Evolutionary conservation across 208 protist species (phyloP), one percentile per base, ranked within the genome.

Genomic region (Herpetomonas tarakana): DNA sequence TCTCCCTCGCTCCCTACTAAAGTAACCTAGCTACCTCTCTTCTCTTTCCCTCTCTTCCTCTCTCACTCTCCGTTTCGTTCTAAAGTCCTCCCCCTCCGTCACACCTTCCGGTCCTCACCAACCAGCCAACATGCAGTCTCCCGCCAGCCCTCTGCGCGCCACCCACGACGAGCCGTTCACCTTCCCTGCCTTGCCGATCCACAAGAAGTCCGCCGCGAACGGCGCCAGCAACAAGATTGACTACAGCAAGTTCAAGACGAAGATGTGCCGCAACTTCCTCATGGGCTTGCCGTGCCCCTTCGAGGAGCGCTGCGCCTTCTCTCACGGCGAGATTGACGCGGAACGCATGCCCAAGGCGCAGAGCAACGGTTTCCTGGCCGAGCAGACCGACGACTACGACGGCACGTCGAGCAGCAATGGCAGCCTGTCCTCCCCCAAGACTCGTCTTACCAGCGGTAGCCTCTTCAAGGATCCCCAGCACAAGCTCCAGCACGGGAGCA

Each of bases 171-270:
- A 18, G 45, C 1, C 44, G 16, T 16, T 16, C 44, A 26, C 16
- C 28, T 29, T 12, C 45, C 3, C 6, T 7, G 25, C 49, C n/a
- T 16, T 26, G n/a, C 14, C 52, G 11, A 61, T 62, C 24, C 68
- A 58, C 29, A 64, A 72, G 27, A 74, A 59, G 56, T 58, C 65
- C 55, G 46, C 47, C 49, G 30, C 61, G n/a, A 60, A 71, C 49
- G 68, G 80, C 64, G 70, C 52, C 41, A 63, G 56, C 41, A 71
- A 67, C 66, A 76, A 83, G 58, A 91, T 94, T 18, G 91, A 94
- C 64, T 74, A 76, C 65, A 76, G 63, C 60, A 96, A 96, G 75
- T 88, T 81, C 65, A 88, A 89, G 67, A 94, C 88, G 24, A 91
- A 89, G 66, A 62, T 84, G 70, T 96, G 91, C 80, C 82, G 86